Percentiles rank a stretch among this genome's conserved stretches.
phyloP scores from a whole-genome alignment of 768 basidiomycete genomes.

The Macrolepiota fuliginosa region DNA sequence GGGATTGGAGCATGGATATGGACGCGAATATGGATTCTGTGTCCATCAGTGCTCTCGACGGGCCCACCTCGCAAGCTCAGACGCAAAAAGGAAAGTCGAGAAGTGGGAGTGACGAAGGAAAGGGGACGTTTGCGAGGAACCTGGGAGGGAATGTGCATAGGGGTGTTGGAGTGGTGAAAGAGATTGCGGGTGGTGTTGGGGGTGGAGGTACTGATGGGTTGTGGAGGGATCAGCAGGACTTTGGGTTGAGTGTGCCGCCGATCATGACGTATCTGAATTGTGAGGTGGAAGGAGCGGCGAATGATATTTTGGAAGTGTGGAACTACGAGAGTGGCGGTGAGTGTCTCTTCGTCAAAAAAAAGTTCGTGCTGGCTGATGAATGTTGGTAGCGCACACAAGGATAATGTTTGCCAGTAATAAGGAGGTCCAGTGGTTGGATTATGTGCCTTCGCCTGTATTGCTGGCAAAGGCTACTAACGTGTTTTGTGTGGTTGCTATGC shows the following conservation, averaged over 20 bases:
- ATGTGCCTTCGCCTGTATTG: constrained; percentile 72
- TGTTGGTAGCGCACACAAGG: constrained; percentile 55
- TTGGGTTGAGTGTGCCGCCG: constrained; percentile 53
- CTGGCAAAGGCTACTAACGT: constrained; percentile 56
- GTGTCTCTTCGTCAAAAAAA: constrained; percentile 18
- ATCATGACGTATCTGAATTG: constrained; percentile 59
- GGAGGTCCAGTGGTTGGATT: constrained; percentile 88
- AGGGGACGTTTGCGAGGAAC: constrained; percentile 43
- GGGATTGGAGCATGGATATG: constrained; percentile 33
- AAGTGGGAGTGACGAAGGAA: constrained; percentile 39
- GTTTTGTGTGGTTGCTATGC: constrained; percentile 76
- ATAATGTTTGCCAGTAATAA: constrained; percentile 62
- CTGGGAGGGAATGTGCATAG: constrained; percentile 65
- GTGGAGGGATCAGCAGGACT: constrained; percentile 20
- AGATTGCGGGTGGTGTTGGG: constrained; percentile 39
- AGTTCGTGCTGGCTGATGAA: constrained; percentile 4
- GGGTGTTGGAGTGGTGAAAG: constrained; percentile 48
- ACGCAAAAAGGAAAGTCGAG: constrained; percentile 52
- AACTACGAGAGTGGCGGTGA: constrained; percentile 70
- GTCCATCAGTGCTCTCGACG: constrained; percentile 52
- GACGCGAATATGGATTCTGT: constrained; percentile 53
- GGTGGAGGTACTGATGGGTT: constrained; percentile 14
- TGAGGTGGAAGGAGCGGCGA: constrained; percentile 56
- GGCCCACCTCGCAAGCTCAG: constrained; percentile 20
- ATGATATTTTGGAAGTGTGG: constrained; percentile 70